Evolutionary conservation across 495 filamentous ascomycete species (phyloP).

Genomic region (Penicillium odoratum): DNA sequence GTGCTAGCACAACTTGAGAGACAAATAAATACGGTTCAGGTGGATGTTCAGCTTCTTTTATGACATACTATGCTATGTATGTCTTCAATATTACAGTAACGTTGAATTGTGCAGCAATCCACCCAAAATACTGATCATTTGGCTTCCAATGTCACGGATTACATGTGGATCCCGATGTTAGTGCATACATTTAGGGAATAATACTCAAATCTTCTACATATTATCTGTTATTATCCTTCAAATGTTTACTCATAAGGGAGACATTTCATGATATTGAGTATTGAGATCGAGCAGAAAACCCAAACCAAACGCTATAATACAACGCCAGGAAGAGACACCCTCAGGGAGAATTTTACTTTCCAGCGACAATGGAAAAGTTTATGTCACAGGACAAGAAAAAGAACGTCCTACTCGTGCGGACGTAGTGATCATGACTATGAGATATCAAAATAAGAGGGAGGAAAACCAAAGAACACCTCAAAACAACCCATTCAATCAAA

Average conservation of each 20-base stretch:
- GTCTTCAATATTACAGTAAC: no score
- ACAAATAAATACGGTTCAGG: no score
- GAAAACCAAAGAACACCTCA: conserved; percentile 3
- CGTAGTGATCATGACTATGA: conserved; percentile 14
- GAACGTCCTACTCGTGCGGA: neutral
- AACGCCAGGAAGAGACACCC: conserved; percentile 13
- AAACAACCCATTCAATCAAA: neutral
- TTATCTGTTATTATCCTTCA: neutral
- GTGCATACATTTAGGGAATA: no score
- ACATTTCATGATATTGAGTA: conserved; percentile 7
- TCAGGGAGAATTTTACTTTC: conserved; percentile 8
- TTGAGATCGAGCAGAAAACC: conserved; percentile 6
- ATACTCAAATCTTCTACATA: no score
- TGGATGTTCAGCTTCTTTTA: no score
- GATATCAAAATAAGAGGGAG: neutral
- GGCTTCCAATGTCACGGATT: no score
- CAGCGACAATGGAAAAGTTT: conserved; percentile 1
- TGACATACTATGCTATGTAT: no score
- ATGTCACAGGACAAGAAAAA: neutral
- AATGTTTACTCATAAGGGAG: neutral
- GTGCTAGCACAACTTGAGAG: no score
- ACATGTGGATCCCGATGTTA: no score
- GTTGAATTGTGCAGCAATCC: no score
- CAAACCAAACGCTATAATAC: conserved; percentile 27
- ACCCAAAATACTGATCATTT: no score